Conservation (phyloP, 495 filamentous ascomycete species). For the Trichocladium uniseriatum region DNA sequence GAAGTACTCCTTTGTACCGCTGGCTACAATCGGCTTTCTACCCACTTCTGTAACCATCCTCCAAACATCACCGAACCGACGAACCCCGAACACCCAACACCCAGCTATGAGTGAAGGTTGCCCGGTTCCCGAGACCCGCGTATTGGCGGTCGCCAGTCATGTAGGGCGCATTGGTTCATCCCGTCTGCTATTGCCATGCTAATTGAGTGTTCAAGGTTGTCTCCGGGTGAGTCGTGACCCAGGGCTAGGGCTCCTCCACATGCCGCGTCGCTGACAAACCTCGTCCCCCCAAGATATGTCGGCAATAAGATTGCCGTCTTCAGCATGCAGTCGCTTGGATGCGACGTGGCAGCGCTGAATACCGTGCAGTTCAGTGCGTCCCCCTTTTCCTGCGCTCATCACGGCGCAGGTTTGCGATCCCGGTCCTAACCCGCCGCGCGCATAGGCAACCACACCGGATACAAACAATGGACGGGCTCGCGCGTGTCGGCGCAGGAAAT, state of each 20-base stretch:
- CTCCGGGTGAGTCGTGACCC: slow-evolving; percentile 54
- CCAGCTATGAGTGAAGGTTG: slow-evolving; percentile 27
- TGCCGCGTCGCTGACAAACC: background rate
- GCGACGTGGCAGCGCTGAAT: slow-evolving; percentile 86
- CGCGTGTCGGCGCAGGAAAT: slow-evolving; percentile 74
- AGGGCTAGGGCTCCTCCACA: background rate
- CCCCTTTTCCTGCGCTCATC: background rate
- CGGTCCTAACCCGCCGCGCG: background rate
- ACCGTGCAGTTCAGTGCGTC: slow-evolving; percentile 85
- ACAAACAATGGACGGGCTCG: slow-evolving; percentile 76
- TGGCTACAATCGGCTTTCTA: slow-evolving; percentile 8
- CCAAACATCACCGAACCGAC: slow-evolving; percentile 2
- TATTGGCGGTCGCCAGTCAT: slow-evolving; percentile 95
- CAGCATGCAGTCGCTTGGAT: slow-evolving; percentile 84
- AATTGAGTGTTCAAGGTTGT: slow-evolving; percentile 51
- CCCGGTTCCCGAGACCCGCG: slow-evolving; percentile 73
- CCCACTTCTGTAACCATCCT: background rate
- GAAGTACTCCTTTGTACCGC: too few relatives aligned
- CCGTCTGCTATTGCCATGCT: slow-evolving; percentile 19
- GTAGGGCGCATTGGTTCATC: slow-evolving; percentile 45
- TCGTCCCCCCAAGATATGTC: slow-evolving; percentile 60
- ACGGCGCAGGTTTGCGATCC: background rate
- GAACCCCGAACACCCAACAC: slow-evolving; percentile 8
- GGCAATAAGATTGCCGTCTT: slow-evolving; percentile 93
- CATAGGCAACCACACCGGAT: slow-evolving; percentile 90